Evolutionary conservation across 768 basidiomycete species (phyloP).

Genomic region (Lentinula boryana): DNA sequence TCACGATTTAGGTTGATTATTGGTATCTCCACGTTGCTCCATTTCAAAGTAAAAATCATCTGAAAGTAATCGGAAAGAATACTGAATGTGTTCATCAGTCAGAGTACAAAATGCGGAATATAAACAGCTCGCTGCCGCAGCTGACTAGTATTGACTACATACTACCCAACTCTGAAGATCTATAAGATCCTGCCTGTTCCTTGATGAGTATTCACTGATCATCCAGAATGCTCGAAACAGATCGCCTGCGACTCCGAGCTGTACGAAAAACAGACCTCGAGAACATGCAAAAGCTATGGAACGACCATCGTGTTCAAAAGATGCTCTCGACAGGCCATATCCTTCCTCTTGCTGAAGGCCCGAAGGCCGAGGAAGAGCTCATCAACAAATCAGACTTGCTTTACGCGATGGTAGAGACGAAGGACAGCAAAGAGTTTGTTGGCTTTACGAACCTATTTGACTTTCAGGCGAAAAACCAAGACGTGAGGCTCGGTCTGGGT

Average conservation of each 20-base stretch:
- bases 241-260: conserved; percentile 26
- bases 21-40: too few relatives aligned
- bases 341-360: conserved; percentile 1
- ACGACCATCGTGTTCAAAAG: conserved; percentile 20
- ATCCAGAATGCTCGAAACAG: conserved; percentile 20
- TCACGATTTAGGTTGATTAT: too few relatives aligned
- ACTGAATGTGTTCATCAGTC: background rate
- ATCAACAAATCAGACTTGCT: background rate
- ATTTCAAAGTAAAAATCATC: too few relatives aligned
- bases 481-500: conserved; percentile 25
- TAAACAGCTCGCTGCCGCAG: background rate
- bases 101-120: too few relatives aligned
- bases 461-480: conserved; percentile 15
- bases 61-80: too few relatives aligned
- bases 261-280: conserved; percentile 24
- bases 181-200: background rate
- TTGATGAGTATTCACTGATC: background rate
- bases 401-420: background rate
- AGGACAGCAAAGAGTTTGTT: background rate
- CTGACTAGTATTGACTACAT: background rate
- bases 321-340: conserved; percentile 8
- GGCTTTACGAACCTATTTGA: background rate
- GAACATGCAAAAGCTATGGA: conserved; percentile 21
- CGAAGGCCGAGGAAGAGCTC: background rate
- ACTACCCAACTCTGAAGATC: background rate